Conservation (phyloP, 768 basidiomycete genomes). For the Dentipellis fragilis region DNA sequence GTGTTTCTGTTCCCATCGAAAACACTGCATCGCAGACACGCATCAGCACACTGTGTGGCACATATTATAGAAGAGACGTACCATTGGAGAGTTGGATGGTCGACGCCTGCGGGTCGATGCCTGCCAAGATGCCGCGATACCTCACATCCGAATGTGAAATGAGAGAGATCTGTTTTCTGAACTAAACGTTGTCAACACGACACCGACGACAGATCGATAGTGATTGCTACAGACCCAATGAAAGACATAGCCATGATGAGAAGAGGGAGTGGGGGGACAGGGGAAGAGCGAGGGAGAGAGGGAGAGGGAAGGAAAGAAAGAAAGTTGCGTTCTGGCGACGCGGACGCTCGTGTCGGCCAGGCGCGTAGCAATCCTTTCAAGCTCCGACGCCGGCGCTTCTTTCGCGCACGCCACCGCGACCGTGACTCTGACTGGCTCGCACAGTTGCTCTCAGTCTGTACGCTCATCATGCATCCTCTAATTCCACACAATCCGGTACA, state of each 20-base stretch:
- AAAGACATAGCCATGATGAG: constrained; percentile 13
- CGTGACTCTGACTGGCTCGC: too few relatives aligned
- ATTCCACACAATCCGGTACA: background rate
- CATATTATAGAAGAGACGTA: constrained; percentile 20
- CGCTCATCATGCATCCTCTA: too few relatives aligned
- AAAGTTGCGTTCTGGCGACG: background rate
- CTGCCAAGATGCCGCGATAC: constrained; percentile 79
- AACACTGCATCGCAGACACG: constrained; percentile 34
- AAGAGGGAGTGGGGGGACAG: constrained; percentile 1
- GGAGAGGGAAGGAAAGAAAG: background rate
- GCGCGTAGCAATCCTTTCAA: constrained; percentile 11
- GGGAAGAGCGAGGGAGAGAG: background rate
- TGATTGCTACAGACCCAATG: constrained; percentile 8
- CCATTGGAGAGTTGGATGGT: constrained; percentile 87
- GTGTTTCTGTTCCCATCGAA: constrained; percentile 83
- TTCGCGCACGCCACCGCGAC: too few relatives aligned
- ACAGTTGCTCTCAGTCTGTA: too few relatives aligned
- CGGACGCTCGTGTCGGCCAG: background rate
- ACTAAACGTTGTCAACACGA: constrained; percentile 9
- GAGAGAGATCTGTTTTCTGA: constrained; percentile 80
- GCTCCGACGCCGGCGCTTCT: background rate
- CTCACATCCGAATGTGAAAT: constrained; percentile 88
- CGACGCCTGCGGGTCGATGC: constrained; percentile 76
- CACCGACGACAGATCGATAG: background rate
- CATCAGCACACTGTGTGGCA: background rate